Evolutionary conservation across 2,329 filamentous ascomycete species (phyloP).

Genomic region (Dactylellina parvicollis): DNA sequence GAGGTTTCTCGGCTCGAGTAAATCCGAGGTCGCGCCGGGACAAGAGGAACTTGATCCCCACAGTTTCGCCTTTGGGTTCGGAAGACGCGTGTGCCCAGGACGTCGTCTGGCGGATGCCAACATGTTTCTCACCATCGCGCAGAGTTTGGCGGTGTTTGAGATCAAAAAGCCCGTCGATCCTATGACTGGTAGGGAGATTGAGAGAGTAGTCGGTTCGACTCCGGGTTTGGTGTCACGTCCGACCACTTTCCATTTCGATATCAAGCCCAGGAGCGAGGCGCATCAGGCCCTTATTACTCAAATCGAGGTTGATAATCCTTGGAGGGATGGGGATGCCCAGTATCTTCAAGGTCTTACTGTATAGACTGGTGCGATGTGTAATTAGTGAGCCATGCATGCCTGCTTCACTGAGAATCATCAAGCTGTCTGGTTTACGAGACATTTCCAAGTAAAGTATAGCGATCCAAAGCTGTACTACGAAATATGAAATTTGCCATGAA

Average conservation of each 20-base stretch:
- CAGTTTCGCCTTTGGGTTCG: slow-evolving; percentile 66
- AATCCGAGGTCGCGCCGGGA: too few relatives aligned
- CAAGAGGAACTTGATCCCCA: too few relatives aligned
- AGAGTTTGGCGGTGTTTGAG: slow-evolving; percentile 69
- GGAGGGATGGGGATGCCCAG: background rate
- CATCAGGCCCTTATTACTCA: background rate
- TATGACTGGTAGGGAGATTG: background rate
- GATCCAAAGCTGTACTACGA: too few relatives aligned
- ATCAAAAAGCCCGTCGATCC: slow-evolving; percentile 58
- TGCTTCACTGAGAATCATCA: too few relatives aligned
- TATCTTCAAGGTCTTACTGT: background rate
- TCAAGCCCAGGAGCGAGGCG: background rate
- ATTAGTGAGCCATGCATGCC: too few relatives aligned
- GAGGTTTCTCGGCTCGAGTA: slow-evolving; percentile 53
- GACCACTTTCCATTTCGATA: background rate
- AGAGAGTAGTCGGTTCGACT: background rate
- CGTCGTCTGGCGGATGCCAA: slow-evolving; percentile 70
- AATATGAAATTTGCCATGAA: too few relatives aligned
- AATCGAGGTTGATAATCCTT: background rate
- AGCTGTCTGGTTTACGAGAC: too few relatives aligned
- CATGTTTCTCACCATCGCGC: slow-evolving; percentile 69
- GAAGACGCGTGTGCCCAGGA: slow-evolving; percentile 67
- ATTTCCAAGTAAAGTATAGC: too few relatives aligned
- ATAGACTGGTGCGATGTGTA: background rate
- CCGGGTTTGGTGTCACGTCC: background rate